Evolutionary conservation across 306 rosid genomes (phyloP).

Genomic region (Cucurbita argyrosperma): DNA sequence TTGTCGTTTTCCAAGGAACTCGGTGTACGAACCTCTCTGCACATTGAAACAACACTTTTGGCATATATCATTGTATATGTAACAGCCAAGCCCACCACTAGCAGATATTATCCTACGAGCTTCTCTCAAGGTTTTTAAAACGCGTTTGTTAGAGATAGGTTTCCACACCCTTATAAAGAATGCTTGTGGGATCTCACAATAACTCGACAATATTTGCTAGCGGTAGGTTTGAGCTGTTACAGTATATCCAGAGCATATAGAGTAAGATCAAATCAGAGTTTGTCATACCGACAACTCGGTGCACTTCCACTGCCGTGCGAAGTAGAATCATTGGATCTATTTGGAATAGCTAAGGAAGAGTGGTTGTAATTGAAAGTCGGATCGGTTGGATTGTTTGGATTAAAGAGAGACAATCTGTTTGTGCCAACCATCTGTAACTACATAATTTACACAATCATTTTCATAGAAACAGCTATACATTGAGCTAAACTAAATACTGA

Average conservation of each 20-base stretch:
- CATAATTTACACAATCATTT: slow-evolving; percentile 2
- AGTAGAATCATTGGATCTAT: slow-evolving; percentile 22
- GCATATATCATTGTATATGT: background rate
- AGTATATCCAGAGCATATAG: background rate
- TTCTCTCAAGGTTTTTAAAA: too few relatives aligned
- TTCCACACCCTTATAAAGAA: too few relatives aligned
- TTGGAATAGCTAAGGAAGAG: slow-evolving; percentile 18
- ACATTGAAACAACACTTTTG: background rate
- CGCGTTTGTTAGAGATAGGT: too few relatives aligned
- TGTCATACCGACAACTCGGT: slow-evolving; percentile 1
- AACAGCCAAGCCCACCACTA: too few relatives aligned
- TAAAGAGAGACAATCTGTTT: slow-evolving; percentile 52
- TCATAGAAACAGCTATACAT: background rate
- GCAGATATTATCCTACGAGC: too few relatives aligned
- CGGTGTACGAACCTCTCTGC: background rate
- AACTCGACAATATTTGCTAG: too few relatives aligned
- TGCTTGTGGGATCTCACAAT: too few relatives aligned
- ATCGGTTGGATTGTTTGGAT: slow-evolving; percentile 25
- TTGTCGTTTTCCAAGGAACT: slow-evolving; percentile 1
- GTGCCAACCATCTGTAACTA: slow-evolving; percentile 37
- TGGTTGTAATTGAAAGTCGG: slow-evolving; percentile 26
- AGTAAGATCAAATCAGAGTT: slow-evolving; percentile 10
- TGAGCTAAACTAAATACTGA: background rate
- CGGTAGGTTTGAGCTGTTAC: too few relatives aligned
- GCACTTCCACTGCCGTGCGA: background rate